These are phyloP conservation scores for Tuber aestivum DNA, from an alignment of 495 filamentous ascomycete species.

Conservation along the genomic window DNA sequence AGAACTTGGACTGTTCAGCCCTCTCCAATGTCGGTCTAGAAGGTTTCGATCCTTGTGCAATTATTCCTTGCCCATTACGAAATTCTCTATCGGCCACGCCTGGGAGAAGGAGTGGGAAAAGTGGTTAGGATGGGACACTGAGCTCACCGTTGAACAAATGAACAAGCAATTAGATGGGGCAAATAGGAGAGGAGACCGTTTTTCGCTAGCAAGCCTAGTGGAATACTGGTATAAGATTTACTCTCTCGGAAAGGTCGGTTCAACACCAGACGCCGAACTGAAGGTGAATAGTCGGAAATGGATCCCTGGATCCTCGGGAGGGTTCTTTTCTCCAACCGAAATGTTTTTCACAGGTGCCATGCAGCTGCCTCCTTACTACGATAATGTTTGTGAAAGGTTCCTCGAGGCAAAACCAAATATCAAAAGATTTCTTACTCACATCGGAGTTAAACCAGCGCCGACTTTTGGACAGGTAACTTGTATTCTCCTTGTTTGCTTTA, in stretches of 20 bases:
- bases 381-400: slow-evolving; percentile 10
- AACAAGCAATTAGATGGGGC: slow-evolving; percentile 18
- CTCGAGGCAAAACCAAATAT: not conserved
- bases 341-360: slow-evolving; percentile 21
- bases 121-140: slow-evolving; percentile 22
- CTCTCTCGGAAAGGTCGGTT: not conserved
- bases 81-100: not conserved
- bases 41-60: not conserved
- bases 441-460: slow-evolving; percentile 23
- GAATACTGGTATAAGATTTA: not conserved
- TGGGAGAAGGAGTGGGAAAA: slow-evolving; percentile 9
- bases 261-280: not conserved
- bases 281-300: slow-evolving; percentile 21
- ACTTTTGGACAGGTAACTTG: slow-evolving; percentile 28
- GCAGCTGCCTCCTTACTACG: slow-evolving; percentile 22
- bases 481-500: not conserved
- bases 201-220: not conserved
- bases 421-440: not conserved
- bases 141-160: slow-evolving; percentile 1
- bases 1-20: slow-evolving; percentile 20
- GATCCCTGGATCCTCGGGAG: slow-evolving; percentile 24
- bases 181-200: slow-evolving; percentile 1
- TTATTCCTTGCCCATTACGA: slow-evolving; percentile 34
- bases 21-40: slow-evolving; percentile 27
- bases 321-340: slow-evolving; percentile 21